Conservation (phyloP, 2,329 filamentous ascomycete species). For the Ascochyta pisi region DNA sequence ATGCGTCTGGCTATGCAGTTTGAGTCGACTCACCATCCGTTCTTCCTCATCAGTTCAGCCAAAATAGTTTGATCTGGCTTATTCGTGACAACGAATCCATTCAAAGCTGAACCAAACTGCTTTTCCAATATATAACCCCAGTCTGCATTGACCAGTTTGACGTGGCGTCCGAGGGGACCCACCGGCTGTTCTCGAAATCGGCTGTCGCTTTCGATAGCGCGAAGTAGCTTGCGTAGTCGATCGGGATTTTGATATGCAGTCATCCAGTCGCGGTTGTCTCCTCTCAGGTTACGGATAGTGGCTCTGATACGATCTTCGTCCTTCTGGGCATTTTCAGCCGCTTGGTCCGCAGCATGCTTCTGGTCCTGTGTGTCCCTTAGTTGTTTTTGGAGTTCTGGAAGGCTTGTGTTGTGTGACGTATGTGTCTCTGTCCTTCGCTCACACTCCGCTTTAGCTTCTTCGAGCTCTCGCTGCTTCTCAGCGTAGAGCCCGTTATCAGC, state of each 20-base stretch:
- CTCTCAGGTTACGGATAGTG: slow-evolving; percentile 59
- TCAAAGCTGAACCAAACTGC: slow-evolving; percentile 72
- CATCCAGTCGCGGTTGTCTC: slow-evolving; percentile 64
- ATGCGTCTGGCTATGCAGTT: background rate
- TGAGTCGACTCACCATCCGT: slow-evolving; percentile 55
- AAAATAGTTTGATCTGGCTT: slow-evolving; percentile 78
- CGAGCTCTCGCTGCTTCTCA: slow-evolving; percentile 65
- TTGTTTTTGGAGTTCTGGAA: slow-evolving; percentile 46
- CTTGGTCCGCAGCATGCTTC: slow-evolving; percentile 26
- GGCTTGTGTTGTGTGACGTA: slow-evolving; percentile 51
- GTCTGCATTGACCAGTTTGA: slow-evolving; percentile 77
- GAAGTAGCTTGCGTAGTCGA: slow-evolving; percentile 67
- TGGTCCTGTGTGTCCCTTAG: slow-evolving; percentile 41
- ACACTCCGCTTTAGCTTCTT: slow-evolving; percentile 62
- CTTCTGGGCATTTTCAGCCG: slow-evolving; percentile 37
- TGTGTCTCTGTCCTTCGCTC: slow-evolving; percentile 54
- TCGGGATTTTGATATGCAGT: slow-evolving; percentile 67
- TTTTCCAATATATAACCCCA: slow-evolving; percentile 87
- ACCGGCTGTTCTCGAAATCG: slow-evolving; percentile 76
- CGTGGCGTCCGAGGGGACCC: slow-evolving; percentile 80
- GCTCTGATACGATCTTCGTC: slow-evolving; percentile 63
- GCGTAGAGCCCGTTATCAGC: slow-evolving; percentile 74
- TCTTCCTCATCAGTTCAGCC: slow-evolving; percentile 66
- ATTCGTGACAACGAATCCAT: slow-evolving; percentile 80
- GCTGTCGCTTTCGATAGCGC: slow-evolving; percentile 71